These are phyloP conservation scores for Boletus patriciae DNA, from an alignment of 768 basidiomycete genomes.

Conservation along the genomic window DNA sequence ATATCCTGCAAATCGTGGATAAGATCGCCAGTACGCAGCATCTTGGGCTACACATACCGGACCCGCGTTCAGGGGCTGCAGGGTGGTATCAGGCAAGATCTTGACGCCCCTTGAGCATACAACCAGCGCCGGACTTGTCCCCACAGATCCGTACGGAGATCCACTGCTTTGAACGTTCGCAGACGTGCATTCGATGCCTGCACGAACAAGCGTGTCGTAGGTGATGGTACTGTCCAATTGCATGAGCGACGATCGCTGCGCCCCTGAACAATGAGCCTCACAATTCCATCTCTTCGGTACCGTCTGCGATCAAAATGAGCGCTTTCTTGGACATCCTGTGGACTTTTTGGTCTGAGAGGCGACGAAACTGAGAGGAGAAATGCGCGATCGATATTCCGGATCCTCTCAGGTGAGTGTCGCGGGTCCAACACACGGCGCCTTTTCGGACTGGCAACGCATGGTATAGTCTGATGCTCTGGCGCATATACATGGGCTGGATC, in stretches of 20 bases:
- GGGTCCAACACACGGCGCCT: slow-evolving; percentile 1
- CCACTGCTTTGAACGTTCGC: slow-evolving; percentile 53
- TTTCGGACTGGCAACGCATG: neutral
- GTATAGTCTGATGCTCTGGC: neutral
- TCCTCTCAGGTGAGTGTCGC: neutral
- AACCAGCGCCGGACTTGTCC: slow-evolving; percentile 46
- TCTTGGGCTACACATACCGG: slow-evolving; percentile 40
- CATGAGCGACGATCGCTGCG: neutral
- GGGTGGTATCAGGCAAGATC: slow-evolving; percentile 64
- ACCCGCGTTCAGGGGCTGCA: slow-evolving; percentile 45
- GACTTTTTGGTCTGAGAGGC: neutral
- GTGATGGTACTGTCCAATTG: slow-evolving; percentile 61
- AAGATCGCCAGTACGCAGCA: neutral
- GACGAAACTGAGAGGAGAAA: neutral
- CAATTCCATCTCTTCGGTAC: slow-evolving; percentile 92
- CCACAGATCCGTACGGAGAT: slow-evolving; percentile 25
- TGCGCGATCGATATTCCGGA: neutral
- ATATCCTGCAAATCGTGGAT: slow-evolving; percentile 43
- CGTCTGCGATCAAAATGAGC: slow-evolving; percentile 73
- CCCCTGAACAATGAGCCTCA: neutral
- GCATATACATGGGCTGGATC: neutral
- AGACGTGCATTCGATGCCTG: slow-evolving; percentile 64
- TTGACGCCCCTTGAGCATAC: slow-evolving; percentile 72
- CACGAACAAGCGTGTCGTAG: slow-evolving; percentile 81
- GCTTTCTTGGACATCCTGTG: slow-evolving; percentile 41